Conservation (phyloP, 352 stramenopile genomes). For the Globisporangium cystogenes region DNA sequence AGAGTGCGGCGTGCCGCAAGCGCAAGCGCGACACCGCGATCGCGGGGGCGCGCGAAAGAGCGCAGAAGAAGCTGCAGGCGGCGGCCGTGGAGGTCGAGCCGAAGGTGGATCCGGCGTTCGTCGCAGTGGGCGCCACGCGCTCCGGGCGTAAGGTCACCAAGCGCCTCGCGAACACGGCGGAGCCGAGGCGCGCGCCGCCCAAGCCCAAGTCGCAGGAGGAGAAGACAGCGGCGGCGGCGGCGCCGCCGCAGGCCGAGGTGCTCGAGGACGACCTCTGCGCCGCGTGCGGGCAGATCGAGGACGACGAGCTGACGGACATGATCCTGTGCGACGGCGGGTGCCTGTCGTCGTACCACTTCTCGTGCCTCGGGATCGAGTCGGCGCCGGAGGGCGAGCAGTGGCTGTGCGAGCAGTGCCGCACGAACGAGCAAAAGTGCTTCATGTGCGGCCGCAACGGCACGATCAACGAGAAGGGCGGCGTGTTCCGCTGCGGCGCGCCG, state of each 20-base stretch:
- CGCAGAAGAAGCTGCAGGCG: background rate
- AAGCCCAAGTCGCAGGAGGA: background rate
- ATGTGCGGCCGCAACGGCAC: constrained; percentile 84
- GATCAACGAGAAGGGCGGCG: constrained; percentile 81
- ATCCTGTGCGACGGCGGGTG: constrained; percentile 92
- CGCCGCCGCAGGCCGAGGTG: constrained; percentile 14
- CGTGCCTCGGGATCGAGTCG: constrained; percentile 80
- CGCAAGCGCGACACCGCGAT: constrained; percentile 9
- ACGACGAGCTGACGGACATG: constrained; percentile 76
- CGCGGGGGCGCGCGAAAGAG: constrained; percentile 13
- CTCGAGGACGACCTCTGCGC: constrained; percentile 75
- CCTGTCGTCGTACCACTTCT: constrained; percentile 90
- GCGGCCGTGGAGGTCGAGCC: constrained; percentile 3
- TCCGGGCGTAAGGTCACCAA: constrained; percentile 66
- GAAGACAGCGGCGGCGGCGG: constrained; percentile 18
- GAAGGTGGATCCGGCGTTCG: constrained; percentile 29
- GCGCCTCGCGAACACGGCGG: constrained; percentile 34
- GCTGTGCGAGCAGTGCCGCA: constrained; percentile 90
- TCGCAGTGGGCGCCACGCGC: constrained; percentile 53
- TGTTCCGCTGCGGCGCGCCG: constrained; percentile 61
- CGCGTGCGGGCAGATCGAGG: constrained; percentile 77
- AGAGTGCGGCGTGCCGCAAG: constrained; percentile 36
- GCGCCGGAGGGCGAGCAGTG: constrained; percentile 73
- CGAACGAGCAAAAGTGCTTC: constrained; percentile 86
- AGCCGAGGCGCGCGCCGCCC: constrained; percentile 19